Percentiles rank a stretch among this genome's conserved stretches.
phyloP scores from a whole-genome alignment of 768 basidiomycete species.

The Kwoniella dendrophila region DNA sequence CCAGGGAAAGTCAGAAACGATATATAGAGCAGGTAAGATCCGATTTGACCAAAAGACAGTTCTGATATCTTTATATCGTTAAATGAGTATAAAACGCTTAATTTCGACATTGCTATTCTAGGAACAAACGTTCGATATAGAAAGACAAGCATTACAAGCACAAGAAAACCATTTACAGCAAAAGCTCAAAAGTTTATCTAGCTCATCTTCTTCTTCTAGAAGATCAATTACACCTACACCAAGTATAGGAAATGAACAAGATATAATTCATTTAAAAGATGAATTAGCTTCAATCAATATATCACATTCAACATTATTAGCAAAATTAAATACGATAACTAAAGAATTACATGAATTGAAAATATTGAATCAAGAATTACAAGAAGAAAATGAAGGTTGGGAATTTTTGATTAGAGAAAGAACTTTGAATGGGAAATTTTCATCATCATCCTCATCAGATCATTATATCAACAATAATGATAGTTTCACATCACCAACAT shows the following conservation, averaged over 20 bases:
- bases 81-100: not conserved
- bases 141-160: slow-evolving; percentile 42
- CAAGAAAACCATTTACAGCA: slow-evolving; percentile 41
- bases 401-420: slow-evolving; percentile 89
- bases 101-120: slow-evolving; percentile 9
- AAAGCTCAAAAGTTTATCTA: slow-evolving; percentile 19
- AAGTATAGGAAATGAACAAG: slow-evolving; percentile 3
- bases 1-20: slow-evolving; percentile 40
- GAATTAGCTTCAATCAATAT: slow-evolving; percentile 85
- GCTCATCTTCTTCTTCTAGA: not conserved
- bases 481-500: too few species aligned
- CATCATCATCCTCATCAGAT: too few species aligned
- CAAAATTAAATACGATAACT: slow-evolving; percentile 79
- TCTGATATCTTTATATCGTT: not conserved
- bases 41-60: not conserved
- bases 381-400: slow-evolving; percentile 94
- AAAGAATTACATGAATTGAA: slow-evolving; percentile 83
- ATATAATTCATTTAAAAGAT: slow-evolving; percentile 28
- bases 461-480: too few species aligned
- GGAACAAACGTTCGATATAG: slow-evolving; percentile 50
- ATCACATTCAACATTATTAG: slow-evolving; percentile 79
- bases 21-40: slow-evolving; percentile 48
- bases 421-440: slow-evolving; percentile 75
- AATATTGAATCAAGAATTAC: slow-evolving; percentile 73
- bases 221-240: slow-evolving; percentile 2